A percentile compares a stretch with the other conserved stretches of the same genome.
Conservation (phyloP, 2,329 filamentous ascomycete genomes). For the Cordyceps javanica region DNA sequence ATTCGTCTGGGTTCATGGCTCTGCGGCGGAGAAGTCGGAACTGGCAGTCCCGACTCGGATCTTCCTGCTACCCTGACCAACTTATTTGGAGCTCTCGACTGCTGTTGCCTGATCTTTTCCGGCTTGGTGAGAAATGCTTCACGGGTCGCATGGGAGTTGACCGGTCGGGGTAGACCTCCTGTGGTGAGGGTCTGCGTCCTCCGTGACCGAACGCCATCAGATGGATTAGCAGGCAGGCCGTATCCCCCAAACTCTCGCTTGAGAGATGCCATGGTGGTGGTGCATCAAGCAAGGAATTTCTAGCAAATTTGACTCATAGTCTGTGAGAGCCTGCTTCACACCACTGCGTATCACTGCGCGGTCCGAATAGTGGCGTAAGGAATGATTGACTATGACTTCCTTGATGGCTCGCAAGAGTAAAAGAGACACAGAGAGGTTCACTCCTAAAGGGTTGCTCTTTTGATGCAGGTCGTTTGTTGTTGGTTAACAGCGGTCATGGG, state of each 20-base stretch:
- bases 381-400: background rate
- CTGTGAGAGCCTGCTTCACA: background rate
- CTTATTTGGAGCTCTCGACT: slow-evolving; percentile 8
- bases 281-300: slow-evolving; percentile 2
- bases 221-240: slow-evolving; percentile 10
- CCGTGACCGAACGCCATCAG: slow-evolving; percentile 8
- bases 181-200: background rate
- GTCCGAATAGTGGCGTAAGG: background rate
- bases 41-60: background rate
- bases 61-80: background rate
- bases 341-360: background rate
- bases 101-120: background rate
- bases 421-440: background rate
- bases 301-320: slow-evolving; percentile 7
- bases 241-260: slow-evolving; percentile 13
- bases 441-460: background rate
- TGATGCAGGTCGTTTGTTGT: background rate
- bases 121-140: background rate
- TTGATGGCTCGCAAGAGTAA: background rate
- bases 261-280: slow-evolving; percentile 9
- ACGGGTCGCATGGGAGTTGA: background rate
- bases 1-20: slow-evolving; percentile 39
- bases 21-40: background rate
- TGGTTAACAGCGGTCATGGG: background rate
- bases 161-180: background rate